Percentiles rank a stretch among this genome's conserved stretches.
phyloP scores from a whole-genome alignment of 768 basidiomycete species.

The Boletus rubropictus region DNA sequence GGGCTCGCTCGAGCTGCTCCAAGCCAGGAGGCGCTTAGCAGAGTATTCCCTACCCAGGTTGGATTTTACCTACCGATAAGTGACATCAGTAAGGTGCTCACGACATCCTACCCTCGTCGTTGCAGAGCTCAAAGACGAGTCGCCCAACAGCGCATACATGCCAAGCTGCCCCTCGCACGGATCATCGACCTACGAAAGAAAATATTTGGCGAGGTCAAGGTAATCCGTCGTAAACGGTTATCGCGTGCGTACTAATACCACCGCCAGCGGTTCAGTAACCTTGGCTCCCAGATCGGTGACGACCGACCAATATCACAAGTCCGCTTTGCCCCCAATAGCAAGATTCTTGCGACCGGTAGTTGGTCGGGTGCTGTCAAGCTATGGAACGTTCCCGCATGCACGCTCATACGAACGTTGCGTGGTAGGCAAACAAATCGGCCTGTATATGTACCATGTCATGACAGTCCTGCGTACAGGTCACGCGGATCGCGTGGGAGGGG shows the following conservation, averaged over 20 bases:
- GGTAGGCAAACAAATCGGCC: constrained; percentile 41
- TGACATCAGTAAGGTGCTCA: constrained; percentile 71
- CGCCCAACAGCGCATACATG: constrained; percentile 89
- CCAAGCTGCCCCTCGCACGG: constrained; percentile 76
- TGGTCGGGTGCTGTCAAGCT: constrained; percentile 95
- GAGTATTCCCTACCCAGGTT: constrained; percentile 95
- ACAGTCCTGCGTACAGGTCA: constrained; percentile 51
- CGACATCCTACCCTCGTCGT: constrained; percentile 40
- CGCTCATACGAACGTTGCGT: constrained; percentile 65
- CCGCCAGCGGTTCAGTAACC: constrained; percentile 77
- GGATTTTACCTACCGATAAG: constrained; percentile 57
- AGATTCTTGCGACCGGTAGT: constrained; percentile 84
- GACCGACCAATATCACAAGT: constrained; percentile 92
- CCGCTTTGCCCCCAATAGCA: constrained; percentile 88
- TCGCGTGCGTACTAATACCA: not conserved
- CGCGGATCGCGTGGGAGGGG: constrained; percentile 85
- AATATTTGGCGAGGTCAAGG: constrained; percentile 86
- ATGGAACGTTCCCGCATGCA: constrained; percentile 93
- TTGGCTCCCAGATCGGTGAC: constrained; percentile 97
- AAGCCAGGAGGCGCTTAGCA: constrained; percentile 79
- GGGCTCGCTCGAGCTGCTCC: constrained; percentile 80
- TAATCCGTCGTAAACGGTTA: constrained; percentile 28
- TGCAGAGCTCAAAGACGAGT: constrained; percentile 92
- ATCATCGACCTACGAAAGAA: constrained; percentile 92
- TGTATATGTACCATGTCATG: constrained; percentile 1